Conservation (phyloP, 2,329 filamentous ascomycete genomes). For the Talaromyces albobiverticillius region DNA sequence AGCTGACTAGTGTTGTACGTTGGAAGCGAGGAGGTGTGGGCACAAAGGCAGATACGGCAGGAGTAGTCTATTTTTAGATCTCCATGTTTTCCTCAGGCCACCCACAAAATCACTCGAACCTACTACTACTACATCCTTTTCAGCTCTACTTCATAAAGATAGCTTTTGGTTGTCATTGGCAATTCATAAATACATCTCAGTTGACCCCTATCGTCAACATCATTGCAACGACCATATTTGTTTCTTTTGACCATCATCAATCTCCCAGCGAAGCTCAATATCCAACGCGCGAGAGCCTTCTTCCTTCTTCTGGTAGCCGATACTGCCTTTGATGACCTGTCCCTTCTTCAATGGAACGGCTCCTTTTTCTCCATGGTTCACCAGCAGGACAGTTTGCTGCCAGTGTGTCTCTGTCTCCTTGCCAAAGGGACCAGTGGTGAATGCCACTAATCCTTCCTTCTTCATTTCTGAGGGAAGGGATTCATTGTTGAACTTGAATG, state of each 20-base stretch:
- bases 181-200: too few species aligned
- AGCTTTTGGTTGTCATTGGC: too few species aligned
- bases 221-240: constrained; percentile 43
- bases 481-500: constrained; percentile 50
- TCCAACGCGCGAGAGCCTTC: constrained; percentile 68
- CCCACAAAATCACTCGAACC: too few species aligned
- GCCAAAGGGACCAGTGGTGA: constrained; percentile 78
- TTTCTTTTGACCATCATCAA: constrained; percentile 40
- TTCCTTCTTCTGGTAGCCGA: constrained; percentile 68
- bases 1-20: too few species aligned
- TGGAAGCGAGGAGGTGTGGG: too few species aligned
- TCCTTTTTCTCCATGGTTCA: constrained; percentile 56
- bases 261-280: constrained; percentile 63
- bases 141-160: too few species aligned
- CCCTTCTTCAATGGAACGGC: constrained; percentile 50
- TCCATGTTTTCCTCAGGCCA: too few species aligned
- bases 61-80: too few species aligned
- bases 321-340: constrained; percentile 61
- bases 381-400: constrained; percentile 76
- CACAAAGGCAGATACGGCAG: too few species aligned
- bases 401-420: constrained; percentile 84
- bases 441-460: constrained; percentile 65
- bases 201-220: too few species aligned
- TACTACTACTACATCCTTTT: too few species aligned
- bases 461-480: constrained; percentile 61